Evolutionary conservation across 2,329 filamentous ascomycete species (phyloP).

Genomic region (Dactylellina leptospora): DNA sequence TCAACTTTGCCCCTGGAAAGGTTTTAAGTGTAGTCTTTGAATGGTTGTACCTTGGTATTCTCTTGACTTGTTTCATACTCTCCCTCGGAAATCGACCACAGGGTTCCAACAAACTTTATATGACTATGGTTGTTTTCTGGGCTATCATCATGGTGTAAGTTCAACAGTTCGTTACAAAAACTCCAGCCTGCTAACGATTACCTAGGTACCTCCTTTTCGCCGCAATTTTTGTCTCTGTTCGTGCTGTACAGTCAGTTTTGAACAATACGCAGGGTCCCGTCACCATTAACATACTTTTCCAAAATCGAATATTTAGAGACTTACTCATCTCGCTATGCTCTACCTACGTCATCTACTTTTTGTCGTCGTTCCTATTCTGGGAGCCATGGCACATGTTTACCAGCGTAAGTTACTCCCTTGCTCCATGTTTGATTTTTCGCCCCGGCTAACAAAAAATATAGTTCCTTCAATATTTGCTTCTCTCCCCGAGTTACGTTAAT

Average conservation of each 20-base stretch:
- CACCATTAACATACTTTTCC: conserved; percentile 76
- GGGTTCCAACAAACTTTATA: conserved; percentile 91
- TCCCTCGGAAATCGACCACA: conserved; percentile 93
- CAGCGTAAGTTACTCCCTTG: conserved; percentile 61
- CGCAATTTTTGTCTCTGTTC: conserved; percentile 90
- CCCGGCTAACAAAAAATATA: conserved; percentile 60
- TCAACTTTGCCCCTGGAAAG: conserved; percentile 79
- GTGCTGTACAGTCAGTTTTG: conserved; percentile 79
- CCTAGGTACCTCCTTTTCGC: conserved; percentile 88
- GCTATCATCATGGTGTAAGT: conserved; percentile 87
- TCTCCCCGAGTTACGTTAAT: conserved; percentile 97
- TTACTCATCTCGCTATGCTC: conserved; percentile 91
- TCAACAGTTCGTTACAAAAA: neutral
- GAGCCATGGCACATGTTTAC: conserved; percentile 99
- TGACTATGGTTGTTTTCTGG: conserved; percentile 99
- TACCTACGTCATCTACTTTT: conserved; percentile 90
- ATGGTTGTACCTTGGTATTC: conserved; percentile 90
- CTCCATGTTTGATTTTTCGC: neutral
- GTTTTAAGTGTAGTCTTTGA: conserved; percentile 90
- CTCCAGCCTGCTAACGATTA: conserved; percentile 4
- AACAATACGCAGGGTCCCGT: conserved; percentile 68
- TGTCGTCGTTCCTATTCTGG: conserved; percentile 91
- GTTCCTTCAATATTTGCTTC: conserved; percentile 90
- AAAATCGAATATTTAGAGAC: conserved; percentile 88
- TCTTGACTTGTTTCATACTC: conserved; percentile 94